These are phyloP conservation scores for Endotrypanum monterogeii DNA, from an alignment of 208 protist genomes.

Conservation along the genomic window DNA sequence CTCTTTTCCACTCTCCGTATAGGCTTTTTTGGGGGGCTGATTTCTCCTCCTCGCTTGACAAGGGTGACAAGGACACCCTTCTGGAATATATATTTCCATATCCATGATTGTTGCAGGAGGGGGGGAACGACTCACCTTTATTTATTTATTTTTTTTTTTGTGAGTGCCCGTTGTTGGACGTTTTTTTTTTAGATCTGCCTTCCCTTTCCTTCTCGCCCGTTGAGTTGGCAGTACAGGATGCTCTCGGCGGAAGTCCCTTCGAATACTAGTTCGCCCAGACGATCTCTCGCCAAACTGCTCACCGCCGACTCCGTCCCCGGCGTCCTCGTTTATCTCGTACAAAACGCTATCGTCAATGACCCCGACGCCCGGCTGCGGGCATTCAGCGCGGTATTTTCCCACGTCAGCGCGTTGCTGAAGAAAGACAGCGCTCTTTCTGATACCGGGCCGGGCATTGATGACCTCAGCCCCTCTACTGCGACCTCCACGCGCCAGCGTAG, in stretches of 20 bases:
- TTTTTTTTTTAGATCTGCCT: not conserved
- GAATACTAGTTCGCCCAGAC: not conserved
- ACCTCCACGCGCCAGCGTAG: constrained; percentile 2
- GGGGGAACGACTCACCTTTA: no score
- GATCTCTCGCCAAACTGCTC: constrained; percentile 17
- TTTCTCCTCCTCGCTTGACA: no score
- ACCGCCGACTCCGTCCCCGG: constrained; percentile 14
- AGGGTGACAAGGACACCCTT: no score
- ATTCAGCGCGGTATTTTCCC: constrained; percentile 16
- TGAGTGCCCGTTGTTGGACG: not conserved
- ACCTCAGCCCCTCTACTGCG: not conserved
- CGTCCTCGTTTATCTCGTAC: constrained; percentile 12
- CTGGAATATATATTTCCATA: no score
- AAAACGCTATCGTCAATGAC: constrained; percentile 20
- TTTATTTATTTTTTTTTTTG: not conserved
- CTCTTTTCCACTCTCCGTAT: not conserved
- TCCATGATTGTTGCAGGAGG: no score
- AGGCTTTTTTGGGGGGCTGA: no score
- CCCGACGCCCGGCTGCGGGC: constrained; percentile 25
- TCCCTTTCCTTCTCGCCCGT: not conserved
- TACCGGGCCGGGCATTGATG: not conserved
- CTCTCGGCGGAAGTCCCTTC: not conserved
- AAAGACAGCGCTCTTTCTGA: not conserved
- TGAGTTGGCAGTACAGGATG: not conserved
- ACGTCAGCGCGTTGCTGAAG: constrained; percentile 4